These are phyloP conservation scores for Coemansia sp. DNA, from an alignment of 192 early-diverging fungal species.

Conservation along the genomic window DNA sequence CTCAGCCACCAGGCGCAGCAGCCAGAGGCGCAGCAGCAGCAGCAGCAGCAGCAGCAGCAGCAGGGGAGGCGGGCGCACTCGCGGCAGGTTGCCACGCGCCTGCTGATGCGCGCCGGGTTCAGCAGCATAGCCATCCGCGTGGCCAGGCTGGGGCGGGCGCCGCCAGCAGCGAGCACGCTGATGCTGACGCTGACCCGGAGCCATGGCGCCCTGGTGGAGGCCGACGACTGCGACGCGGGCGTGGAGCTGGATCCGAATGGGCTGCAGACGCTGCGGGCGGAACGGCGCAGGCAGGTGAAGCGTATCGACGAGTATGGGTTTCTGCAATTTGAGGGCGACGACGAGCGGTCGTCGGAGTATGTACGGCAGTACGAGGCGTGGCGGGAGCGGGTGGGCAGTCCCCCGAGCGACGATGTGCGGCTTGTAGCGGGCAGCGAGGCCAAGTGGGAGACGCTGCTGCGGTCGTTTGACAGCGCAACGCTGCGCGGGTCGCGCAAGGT, in stretches of 20 bases:
- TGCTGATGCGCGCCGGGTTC: slow-evolving; percentile 49
- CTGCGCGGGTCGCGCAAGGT: slow-evolving; percentile 49
- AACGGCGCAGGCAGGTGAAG: slow-evolving; percentile 49
- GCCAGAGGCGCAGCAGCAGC: slow-evolving; percentile 5
- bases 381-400: slow-evolving; percentile 11
- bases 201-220: neutral
- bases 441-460: slow-evolving; percentile 41
- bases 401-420: neutral
- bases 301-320: slow-evolving; percentile 41
- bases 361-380: slow-evolving; percentile 33
- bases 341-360: slow-evolving; percentile 22
- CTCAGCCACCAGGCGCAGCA: neutral
- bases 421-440: slow-evolving; percentile 21
- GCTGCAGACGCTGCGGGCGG: slow-evolving; percentile 32
- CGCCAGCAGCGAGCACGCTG: neutral
- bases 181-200: neutral
- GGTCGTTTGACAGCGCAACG: slow-evolving; percentile 29
- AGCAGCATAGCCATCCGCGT: slow-evolving; percentile 52
- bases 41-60: slow-evolving; percentile 11
- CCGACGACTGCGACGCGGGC: slow-evolving; percentile 1
- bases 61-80: slow-evolving; percentile 9
- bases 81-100: slow-evolving; percentile 38
- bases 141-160: slow-evolving; percentile 15
- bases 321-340: slow-evolving; percentile 43
- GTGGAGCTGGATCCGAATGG: slow-evolving; percentile 39